Evolutionary conservation across 2,329 filamentous ascomycete species (phyloP).

Genomic region (Zymoseptoria tritici): DNA sequence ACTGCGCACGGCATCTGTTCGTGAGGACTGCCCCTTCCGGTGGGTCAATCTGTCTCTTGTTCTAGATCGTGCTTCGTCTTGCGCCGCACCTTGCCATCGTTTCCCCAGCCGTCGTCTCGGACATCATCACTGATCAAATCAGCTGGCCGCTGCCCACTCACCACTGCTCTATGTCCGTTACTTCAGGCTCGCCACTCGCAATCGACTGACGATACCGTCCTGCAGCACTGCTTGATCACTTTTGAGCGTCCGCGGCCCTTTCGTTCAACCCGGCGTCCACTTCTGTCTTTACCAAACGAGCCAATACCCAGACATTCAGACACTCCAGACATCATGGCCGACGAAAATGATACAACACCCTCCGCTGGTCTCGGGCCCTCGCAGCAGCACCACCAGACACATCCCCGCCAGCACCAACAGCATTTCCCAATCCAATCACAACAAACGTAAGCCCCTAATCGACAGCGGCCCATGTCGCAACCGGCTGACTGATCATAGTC

Average conservation of each 20-base stretch:
- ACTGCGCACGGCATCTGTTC: background rate
- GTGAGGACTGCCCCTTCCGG: background rate
- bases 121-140: background rate
- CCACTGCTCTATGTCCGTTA: background rate
- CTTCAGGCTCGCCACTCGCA: background rate
- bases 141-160: background rate
- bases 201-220: background rate
- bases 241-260: background rate
- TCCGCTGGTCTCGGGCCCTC: background rate
- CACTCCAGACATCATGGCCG: background rate
- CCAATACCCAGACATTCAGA: background rate
- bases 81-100: background rate
- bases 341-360: background rate
- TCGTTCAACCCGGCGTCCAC: background rate
- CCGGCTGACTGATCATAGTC: slow-evolving; percentile 5
- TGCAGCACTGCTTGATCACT: background rate
- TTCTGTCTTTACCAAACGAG: background rate
- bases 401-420: slow-evolving; percentile 29
- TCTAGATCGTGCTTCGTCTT: background rate
- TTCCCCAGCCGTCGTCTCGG: background rate
- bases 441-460: slow-evolving; percentile 51
- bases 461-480: slow-evolving; percentile 16
- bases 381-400: background rate
- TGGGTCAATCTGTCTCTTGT: background rate
- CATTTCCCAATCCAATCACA: slow-evolving; percentile 17